phyloP scores from a whole-genome alignment of 2,329 filamentous ascomycete species.

The Monosporascus sp. region DNA sequence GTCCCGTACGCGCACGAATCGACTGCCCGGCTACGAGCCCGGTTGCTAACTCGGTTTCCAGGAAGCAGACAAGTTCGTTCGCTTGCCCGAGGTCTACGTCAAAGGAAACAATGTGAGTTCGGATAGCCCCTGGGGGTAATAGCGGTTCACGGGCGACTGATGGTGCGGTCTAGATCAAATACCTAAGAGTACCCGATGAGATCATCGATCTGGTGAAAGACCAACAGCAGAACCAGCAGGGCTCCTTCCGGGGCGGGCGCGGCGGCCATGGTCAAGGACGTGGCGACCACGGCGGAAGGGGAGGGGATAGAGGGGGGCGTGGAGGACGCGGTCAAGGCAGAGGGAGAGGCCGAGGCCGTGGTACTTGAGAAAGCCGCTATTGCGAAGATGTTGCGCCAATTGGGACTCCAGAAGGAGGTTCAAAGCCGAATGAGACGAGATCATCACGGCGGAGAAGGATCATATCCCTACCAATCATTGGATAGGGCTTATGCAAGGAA shows the following conservation, averaged over 20 bases:
- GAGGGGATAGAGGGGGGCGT: slow-evolving; percentile 51
- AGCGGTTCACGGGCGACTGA: slow-evolving; percentile 5
- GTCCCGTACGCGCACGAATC: slow-evolving; percentile 50
- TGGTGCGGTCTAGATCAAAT: slow-evolving; percentile 75
- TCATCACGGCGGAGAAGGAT: background rate
- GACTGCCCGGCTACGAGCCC: background rate
- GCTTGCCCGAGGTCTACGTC: slow-evolving; percentile 90
- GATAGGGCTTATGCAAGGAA: background rate
- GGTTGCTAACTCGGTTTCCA: slow-evolving; percentile 28
- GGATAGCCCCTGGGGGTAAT: background rate
- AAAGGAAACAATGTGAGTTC: slow-evolving; percentile 87
- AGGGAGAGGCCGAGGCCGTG: slow-evolving; percentile 37
- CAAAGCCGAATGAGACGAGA: background rate
- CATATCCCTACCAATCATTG: background rate
- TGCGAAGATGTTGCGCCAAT: background rate
- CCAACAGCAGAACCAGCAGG: slow-evolving; percentile 69
- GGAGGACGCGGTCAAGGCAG: slow-evolving; percentile 48
- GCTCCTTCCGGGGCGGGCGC: slow-evolving; percentile 60
- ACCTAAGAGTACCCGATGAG: slow-evolving; percentile 91
- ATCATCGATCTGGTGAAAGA: slow-evolving; percentile 94
- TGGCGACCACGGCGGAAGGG: slow-evolving; percentile 53
- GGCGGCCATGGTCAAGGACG: slow-evolving; percentile 52
- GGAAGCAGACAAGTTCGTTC: slow-evolving; percentile 91
- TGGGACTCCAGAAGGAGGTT: background rate
- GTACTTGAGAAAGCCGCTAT: slow-evolving; percentile 19